A percentile compares a stretch with the other conserved stretches of the same genome.
These are phyloP conservation scores for Kurtzmaniella cleridarum DNA, from an alignment of 805 yeast species.

Conservation along the genomic window DNA sequence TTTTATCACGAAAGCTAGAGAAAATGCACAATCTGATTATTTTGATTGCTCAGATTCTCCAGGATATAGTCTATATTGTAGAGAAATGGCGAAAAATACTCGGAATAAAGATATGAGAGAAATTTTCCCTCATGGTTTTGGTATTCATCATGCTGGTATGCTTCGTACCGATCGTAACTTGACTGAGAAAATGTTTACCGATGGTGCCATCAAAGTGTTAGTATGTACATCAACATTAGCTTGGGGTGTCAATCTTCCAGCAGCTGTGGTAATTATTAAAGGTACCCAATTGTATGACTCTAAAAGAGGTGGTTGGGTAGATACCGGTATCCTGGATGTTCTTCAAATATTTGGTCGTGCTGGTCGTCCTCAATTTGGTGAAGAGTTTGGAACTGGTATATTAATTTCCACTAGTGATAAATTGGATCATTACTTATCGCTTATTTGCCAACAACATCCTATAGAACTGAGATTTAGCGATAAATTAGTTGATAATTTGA, in stretches of 20 bases:
- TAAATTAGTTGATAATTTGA: conserved; percentile 83
- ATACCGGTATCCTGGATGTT: conserved; percentile 92
- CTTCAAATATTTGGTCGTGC: conserved; percentile 99
- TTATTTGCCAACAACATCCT: conserved; percentile 91
- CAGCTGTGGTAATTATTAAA: conserved; percentile 93
- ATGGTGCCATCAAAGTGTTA: conserved; percentile 82
- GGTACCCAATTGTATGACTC: conserved; percentile 97
- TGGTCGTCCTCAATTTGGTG: conserved; percentile 91
- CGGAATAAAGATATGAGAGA: conserved; percentile 78
- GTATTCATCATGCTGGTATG: conserved; percentile 98
- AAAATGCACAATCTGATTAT: conserved; percentile 47
- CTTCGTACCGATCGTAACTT: conserved; percentile 82
- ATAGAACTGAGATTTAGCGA: conserved; percentile 80
- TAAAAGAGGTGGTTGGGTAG: conserved; percentile 89
- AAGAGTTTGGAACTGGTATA: conserved; percentile 87
- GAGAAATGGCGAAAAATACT: conserved; percentile 64
- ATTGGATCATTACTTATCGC: conserved; percentile 81
- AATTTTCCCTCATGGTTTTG: conserved; percentile 76
- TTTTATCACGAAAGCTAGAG: conserved; percentile 63
- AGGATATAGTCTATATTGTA: conserved; percentile 39
- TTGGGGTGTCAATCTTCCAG: conserved; percentile 99
- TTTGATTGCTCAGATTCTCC: conserved; percentile 51
- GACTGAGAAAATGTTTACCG: conserved; percentile 79
- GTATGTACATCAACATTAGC: conserved; percentile 98
- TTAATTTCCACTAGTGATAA: conserved; percentile 78